Evolutionary conservation across 345 rosid species (phyloP), one percentile per base, ranked within the genome.

Genomic region (Aquilaria sinensis): DNA sequence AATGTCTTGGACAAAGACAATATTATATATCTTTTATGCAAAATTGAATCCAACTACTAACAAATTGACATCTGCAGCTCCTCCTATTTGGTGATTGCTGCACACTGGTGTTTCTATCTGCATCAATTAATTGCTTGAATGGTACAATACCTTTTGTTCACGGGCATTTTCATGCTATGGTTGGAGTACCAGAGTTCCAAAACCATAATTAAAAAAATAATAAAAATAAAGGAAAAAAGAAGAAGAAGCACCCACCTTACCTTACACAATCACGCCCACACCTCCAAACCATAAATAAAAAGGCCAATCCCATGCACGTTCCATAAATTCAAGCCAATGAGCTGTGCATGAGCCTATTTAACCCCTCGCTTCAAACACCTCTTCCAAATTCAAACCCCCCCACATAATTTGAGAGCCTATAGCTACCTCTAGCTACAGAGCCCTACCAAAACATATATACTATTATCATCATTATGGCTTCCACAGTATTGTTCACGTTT

Each of bases 321-420:
- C 59, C 52, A 58, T 53, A 60, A 64, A 54, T 71, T 71, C 65
- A 67, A 68, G 51, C 63, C 56, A 47, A 65, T 66, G 72, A 49
- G 69, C 75, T 56, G 63, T 49, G 85, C 96, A 88, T 94, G 88
- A 85, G 94, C 77, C 75, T 71, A 86, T 86, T 86, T 81, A 88
- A 74, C 55, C 50, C 47, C 60, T 55, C 49, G 29, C 47, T 47
- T 31, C 31, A 64, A 41, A 60, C 61, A 53, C 53, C 15, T 66
- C 61, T 45, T 66, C 53, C 46, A 32, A 54, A 37, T 16, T 30
- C 60, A 11, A 23, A 23, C 23, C 10, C 47, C 10, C 45, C 47
- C 43, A 53, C 60, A 58, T 60, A 55, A 56, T 37, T 23, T 23
- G 23, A 62, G 34, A 33, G 51, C 51, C 65, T 57, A 37, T 65